Conservation (phyloP, 345 rosid species). For the Schrenkiella parvula region DNA sequence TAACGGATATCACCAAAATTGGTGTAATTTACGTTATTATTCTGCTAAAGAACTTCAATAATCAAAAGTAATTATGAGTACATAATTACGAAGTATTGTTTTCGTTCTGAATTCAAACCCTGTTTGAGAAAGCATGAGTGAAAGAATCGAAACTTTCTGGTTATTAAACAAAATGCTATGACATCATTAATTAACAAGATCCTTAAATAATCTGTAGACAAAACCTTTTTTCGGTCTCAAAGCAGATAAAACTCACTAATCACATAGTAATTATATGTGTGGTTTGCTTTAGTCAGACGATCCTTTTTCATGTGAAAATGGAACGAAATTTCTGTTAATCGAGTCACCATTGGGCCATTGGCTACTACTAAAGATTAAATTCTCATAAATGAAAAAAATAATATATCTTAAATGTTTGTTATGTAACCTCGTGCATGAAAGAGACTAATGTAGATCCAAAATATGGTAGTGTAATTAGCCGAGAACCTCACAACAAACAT, state of each 20-base stretch:
- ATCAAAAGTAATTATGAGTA: background rate
- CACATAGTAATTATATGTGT: constrained; percentile 26
- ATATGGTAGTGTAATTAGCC: background rate
- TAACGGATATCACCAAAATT: background rate
- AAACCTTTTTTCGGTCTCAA: too few species aligned
- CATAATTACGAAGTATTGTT: background rate
- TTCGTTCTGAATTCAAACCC: background rate
- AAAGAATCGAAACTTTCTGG: background rate
- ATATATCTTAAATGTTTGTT: background rate
- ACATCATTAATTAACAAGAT: background rate
- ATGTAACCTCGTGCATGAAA: background rate
- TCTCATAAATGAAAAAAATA: background rate
- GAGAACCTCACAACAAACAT: background rate
- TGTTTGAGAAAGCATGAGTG: background rate
- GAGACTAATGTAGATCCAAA: background rate
- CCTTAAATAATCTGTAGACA: background rate
- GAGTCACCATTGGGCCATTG: background rate
- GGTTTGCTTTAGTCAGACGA: constrained; percentile 12
- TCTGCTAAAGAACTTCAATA: background rate
- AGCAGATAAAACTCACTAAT: constrained; percentile 5
- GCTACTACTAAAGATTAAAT: background rate
- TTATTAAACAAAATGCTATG: background rate
- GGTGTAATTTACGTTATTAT: background rate
- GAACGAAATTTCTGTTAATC: background rate
- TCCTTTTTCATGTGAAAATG: constrained; percentile 13